Evolutionary conservation across 1,284 basidiomycete genomes (phyloP), one percentile per base, ranked within the genome.

Genomic region (Somion occarium): DNA sequence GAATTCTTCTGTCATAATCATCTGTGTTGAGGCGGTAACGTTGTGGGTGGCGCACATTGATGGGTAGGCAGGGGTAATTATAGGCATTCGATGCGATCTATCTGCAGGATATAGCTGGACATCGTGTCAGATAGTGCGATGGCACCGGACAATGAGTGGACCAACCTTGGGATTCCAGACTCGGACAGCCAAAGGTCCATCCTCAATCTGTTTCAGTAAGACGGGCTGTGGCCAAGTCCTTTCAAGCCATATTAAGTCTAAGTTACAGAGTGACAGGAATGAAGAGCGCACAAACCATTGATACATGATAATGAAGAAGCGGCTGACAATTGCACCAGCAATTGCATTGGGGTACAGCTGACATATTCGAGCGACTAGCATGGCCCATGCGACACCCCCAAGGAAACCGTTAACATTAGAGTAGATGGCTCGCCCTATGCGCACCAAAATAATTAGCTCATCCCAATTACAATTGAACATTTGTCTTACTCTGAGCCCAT

Each of bases 21-120:
- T 88, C 73, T 98, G 93, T 1, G 96, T 99, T 12, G 94, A 98
- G 38, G 85, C 82, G 39, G 93, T 94, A 53, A 99, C 94, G 64
- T 99, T 99, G 72, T 99, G 97, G 13, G 97, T 99, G 27, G 96
- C 86, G 68, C 96, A 99, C 96, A 99, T 99, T n/a, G 95, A 91
- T 38, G 97, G 97, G 71, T 98, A 99, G 20, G 97, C 95, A 3
- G 97, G 97, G 1, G 97, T 99, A 63, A 99, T 99, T 66, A 99
- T 98, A n/a, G 97, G 97, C 97, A 99, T 99, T 54, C 93, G 83
- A 72, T 99, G 97, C 30, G 89, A 81, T 55, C 92, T 82, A 70
- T 99, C 97, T 55, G 85, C 82, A 1, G 94, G 92, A 69, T 98
- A 98, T 48, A 98, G 73, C 90, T 95, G 38, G 1, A 34, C 3